Conservation (phyloP, 257 asterid genomes). For the Ocimum tenuiflorum region DNA sequence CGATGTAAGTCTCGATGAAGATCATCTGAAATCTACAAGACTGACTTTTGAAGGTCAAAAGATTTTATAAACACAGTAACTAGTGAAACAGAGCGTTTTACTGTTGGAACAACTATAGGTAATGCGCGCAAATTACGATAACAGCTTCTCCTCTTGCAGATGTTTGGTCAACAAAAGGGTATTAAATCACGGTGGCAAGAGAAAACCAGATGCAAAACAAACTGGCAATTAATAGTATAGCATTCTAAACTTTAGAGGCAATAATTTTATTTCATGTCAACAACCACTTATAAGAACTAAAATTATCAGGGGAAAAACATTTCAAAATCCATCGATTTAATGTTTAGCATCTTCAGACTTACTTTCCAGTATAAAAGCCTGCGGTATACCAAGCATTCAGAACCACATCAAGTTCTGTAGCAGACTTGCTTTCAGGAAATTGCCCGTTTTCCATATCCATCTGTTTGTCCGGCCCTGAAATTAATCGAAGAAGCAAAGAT, state of each 20-base stretch:
- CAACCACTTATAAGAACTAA: neutral
- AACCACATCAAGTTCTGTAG: constrained; percentile 52
- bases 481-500: constrained; percentile 10
- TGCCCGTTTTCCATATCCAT: constrained; percentile 12
- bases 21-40: neutral
- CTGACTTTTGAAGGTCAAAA: too few relatives aligned
- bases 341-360: constrained; percentile 26
- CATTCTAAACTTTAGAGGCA: neutral
- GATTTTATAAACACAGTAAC: too few relatives aligned
- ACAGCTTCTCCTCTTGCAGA: too few relatives aligned
- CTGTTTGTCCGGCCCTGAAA: constrained; percentile 38
- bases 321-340: neutral
- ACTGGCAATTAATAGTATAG: too few relatives aligned
- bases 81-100: too few relatives aligned
- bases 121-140: too few relatives aligned
- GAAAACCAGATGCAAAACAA: too few relatives aligned
- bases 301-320: neutral
- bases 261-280: neutral
- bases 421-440: constrained; percentile 26
- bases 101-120: too few relatives aligned
- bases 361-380: constrained; percentile 80
- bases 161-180: too few relatives aligned
- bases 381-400: constrained; percentile 77
- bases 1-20: neutral
- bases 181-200: too few relatives aligned